Evolutionary conservation across 108 stramenopile genomes (phyloP), one percentile per base, ranked within the genome.

Genomic region (Bacterosira constricta): DNA sequence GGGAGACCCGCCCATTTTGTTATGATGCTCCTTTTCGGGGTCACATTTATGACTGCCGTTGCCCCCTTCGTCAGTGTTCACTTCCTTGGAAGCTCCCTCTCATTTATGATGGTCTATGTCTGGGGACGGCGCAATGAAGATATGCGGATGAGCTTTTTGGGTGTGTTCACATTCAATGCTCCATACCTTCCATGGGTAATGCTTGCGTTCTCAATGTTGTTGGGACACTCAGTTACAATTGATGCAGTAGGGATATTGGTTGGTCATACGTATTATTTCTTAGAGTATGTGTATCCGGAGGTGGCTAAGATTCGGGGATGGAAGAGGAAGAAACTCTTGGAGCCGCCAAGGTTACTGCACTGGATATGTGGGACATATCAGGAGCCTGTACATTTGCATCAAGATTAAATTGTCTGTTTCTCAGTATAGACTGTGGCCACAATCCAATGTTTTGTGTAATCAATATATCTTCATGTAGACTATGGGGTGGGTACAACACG

Each of bases 71-170:
- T 96, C 3, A 64, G 73, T 26, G 89, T 96, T 8, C 89, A 90
- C 41, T 99, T 97, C 66, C 69, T 99, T 36, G 97, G 98, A 37
- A 84, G 84, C 68, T 91, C 97, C 0, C 83, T 99, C 35, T 90
- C 97, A 6, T 99, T 99, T 73, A 97, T 98, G 97, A 99, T 99
- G 97, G 86, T 97, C 0, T 98, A 99, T 70, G 93, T 99, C 6
- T 99, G 97, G 97, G 90, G 91, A 50, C 71, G 91, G 45, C 77
- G 91, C 1, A 97, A 95, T 67, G 86, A 88, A 62, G 85, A 91
- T 71, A 87, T 97, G 56, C 73, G 90, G 39, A 98, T 98, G 98
- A 83, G 82, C 46, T 90, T 99, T 61, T 64, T 99, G 39, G 98
- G 97, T 12, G 79, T 99, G 29, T 83, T 98, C 47, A 87, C 88